Conservation (phyloP, 768 basidiomycete species). For the Suillus subaureus region DNA sequence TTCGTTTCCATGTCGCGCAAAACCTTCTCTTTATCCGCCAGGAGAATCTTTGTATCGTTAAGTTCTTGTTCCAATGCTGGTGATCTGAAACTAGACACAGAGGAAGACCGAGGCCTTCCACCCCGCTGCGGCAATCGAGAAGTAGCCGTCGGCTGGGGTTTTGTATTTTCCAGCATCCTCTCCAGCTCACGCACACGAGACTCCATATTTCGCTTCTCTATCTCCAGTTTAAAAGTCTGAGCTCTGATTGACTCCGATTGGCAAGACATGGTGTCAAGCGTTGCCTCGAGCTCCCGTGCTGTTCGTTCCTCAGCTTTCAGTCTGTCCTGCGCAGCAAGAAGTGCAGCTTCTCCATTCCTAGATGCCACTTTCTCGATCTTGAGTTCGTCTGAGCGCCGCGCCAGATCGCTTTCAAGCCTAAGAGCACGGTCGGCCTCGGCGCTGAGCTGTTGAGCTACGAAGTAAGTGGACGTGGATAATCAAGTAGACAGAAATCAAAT, state of each 20-base stretch:
- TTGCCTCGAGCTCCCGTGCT: constrained; percentile 55
- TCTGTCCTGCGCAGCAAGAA: constrained; percentile 50
- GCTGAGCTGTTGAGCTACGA: constrained; percentile 44
- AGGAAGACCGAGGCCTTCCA: constrained; percentile 59
- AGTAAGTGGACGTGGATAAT: constrained; percentile 10
- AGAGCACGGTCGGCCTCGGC: constrained; percentile 58
- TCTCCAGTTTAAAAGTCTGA: constrained; percentile 49
- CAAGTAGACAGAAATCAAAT: constrained; percentile 1
- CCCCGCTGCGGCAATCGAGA: constrained; percentile 36
- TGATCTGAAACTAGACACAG: constrained; percentile 52
- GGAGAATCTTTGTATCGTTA: constrained; percentile 43
- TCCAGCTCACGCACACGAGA: constrained; percentile 62
- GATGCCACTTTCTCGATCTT: constrained; percentile 53
- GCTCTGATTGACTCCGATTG: constrained; percentile 49
- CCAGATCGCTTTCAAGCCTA: constrained; percentile 53
- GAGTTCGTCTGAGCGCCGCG: constrained; percentile 54
- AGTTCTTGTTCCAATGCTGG: constrained; percentile 59
- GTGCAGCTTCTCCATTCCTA: constrained; percentile 53
- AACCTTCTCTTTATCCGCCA: constrained; percentile 47
- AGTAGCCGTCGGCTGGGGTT: constrained; percentile 30
- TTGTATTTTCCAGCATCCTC: constrained; percentile 37
- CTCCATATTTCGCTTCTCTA: constrained; percentile 60
- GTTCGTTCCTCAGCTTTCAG: constrained; percentile 53
- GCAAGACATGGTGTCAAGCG: constrained; percentile 55
- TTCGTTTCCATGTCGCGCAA: constrained; percentile 48